These are phyloP conservation scores for Fusarium musae DNA, from an alignment of 2,329 filamentous ascomycete species.

Conservation along the genomic window DNA sequence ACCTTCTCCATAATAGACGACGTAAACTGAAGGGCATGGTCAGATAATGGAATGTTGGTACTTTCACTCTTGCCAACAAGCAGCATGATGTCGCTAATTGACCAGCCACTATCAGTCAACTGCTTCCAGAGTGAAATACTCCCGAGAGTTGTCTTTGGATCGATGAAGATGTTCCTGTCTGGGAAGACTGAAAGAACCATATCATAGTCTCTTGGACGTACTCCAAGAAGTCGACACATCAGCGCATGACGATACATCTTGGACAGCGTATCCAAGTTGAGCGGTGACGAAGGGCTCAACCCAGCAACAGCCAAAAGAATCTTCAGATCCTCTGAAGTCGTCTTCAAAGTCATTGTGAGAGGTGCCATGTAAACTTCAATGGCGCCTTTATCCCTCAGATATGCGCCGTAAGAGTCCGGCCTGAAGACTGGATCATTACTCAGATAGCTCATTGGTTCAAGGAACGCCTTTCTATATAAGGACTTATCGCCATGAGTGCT, in stretches of 20 bases:
- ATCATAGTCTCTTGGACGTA: background rate
- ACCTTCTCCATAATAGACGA: background rate
- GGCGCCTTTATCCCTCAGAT: background rate
- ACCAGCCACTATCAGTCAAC: background rate
- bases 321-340: background rate
- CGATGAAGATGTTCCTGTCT: background rate
- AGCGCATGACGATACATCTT: background rate
- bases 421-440: background rate
- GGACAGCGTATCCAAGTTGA: background rate
- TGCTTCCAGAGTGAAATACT: background rate
- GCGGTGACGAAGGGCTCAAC: background rate
- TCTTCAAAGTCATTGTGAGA: background rate
- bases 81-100: background rate
- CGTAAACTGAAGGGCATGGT: background rate
- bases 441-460: background rate
- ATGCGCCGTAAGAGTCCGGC: background rate
- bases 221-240: background rate
- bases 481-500: background rate
- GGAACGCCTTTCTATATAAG: background rate
- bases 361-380: background rate
- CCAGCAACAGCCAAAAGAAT: background rate
- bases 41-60: background rate
- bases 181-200: background rate
- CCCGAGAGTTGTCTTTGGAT: background rate
- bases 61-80: background rate